Evolutionary conservation across 2,329 filamentous ascomycete species (phyloP).

Genomic region (Beauveria scarabaeidicola): DNA sequence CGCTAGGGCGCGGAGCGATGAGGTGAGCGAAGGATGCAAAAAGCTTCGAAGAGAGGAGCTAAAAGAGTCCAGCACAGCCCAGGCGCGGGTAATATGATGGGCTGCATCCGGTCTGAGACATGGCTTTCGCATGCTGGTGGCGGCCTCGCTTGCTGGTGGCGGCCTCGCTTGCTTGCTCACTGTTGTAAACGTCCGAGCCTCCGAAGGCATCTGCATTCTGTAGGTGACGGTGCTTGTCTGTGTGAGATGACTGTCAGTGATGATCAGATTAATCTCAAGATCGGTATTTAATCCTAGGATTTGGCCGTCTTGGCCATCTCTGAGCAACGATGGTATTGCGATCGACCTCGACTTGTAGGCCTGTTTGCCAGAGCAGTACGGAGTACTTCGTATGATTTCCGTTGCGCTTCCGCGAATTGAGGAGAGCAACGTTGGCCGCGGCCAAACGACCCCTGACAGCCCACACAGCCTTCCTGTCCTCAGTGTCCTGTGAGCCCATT

Average conservation of each 20-base stretch:
- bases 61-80: not conserved
- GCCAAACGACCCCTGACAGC: not conserved
- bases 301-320: not conserved
- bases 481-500: not conserved
- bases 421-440: not conserved
- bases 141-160: not conserved
- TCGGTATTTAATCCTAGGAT: too few species aligned
- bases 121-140: not conserved
- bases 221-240: not conserved
- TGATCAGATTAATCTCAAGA: not conserved
- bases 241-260: not conserved
- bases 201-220: not conserved
- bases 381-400: not conserved
- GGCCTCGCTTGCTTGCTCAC: not conserved
- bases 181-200: not conserved
- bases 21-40: not conserved
- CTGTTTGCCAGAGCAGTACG: not conserved
- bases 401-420: not conserved
- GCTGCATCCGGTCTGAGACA: conserved; percentile 2
- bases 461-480: not conserved
- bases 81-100: not conserved
- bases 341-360: not conserved
- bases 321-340: not conserved
- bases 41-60: not conserved
- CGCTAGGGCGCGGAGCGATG: not conserved